A percentile compares a stretch with the other conserved stretches of the same genome.
Evolutionary conservation across 2,329 filamentous ascomycete genomes (phyloP).

Genomic region (Sordariomycetes sp.): DNA sequence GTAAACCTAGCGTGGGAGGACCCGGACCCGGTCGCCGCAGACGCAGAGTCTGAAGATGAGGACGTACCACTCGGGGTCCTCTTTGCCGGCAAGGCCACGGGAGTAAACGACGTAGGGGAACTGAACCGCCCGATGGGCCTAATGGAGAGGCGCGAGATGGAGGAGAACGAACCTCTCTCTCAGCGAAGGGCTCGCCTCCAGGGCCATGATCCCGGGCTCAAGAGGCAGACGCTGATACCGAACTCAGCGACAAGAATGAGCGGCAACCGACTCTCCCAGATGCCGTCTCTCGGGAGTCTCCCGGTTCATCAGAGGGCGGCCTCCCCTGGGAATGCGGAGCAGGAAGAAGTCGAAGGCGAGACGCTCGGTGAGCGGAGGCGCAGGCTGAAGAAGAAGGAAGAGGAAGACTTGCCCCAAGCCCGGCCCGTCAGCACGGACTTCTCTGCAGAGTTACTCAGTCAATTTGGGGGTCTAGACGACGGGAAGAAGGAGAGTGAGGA

Average conservation of each 20-base stretch:
- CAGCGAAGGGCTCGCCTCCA: conserved; percentile 64
- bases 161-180: conserved; percentile 87
- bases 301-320: conserved; percentile 13
- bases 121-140: conserved; percentile 59
- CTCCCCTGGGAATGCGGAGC: conserved; percentile 35
- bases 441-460: conserved; percentile 56
- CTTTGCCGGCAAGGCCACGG: conserved; percentile 51
- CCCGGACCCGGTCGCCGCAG: conserved; percentile 21
- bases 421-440: conserved; percentile 57
- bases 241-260: conserved; percentile 14
- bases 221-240: conserved; percentile 31
- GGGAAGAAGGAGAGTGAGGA: conserved; percentile 24
- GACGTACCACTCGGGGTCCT: conserved; percentile 84
- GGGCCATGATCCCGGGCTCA: conserved; percentile 27
- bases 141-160: conserved; percentile 71
- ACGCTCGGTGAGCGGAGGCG: conserved; percentile 56
- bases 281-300: conserved; percentile 9
- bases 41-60: conserved; percentile 51
- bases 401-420: conserved; percentile 34
- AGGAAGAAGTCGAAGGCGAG: conserved; percentile 36
- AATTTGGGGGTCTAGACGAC: conserved; percentile 44
- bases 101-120: conserved; percentile 34
- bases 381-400: conserved; percentile 42
- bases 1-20: conserved; percentile 90
- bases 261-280: conserved; percentile 14